phyloP scores from a whole-genome alignment of 192 early-diverging fungal species.

The Borealophlyctis nickersoniae region DNA sequence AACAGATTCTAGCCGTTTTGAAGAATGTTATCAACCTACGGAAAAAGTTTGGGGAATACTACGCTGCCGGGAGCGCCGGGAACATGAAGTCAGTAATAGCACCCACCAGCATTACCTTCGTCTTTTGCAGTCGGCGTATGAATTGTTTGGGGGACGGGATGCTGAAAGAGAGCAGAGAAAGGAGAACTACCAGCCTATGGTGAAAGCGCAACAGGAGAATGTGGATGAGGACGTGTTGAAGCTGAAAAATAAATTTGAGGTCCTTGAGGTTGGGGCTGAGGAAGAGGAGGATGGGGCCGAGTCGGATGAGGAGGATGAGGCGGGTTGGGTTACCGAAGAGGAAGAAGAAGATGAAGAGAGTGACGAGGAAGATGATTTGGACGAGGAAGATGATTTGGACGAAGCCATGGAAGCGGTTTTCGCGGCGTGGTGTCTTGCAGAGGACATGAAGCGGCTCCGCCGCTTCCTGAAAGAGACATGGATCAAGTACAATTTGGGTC shows the following conservation, averaged over 20 bases:
- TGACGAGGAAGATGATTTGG: background rate
- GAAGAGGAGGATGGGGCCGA: background rate
- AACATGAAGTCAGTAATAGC: background rate
- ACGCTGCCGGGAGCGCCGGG: background rate
- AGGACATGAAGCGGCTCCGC: background rate
- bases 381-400: background rate
- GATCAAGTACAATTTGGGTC: background rate
- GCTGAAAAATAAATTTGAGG: background rate
- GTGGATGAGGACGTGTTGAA: background rate
- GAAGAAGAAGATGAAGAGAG: background rate
- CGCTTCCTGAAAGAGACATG: background rate
- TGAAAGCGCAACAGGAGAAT: background rate
- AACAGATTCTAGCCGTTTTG: background rate
- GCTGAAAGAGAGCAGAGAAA: background rate
- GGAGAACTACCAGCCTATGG: background rate
- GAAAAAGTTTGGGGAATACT: background rate
- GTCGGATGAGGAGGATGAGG: background rate
- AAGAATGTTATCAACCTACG: background rate
- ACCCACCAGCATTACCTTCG: background rate
- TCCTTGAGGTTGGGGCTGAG: background rate
- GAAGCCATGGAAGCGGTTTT: background rate
- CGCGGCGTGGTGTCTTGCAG: background rate
- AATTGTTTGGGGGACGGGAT: background rate
- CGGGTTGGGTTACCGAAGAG: background rate
- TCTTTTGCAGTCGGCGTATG: background rate